These are phyloP conservation scores for Hydrangea macrophylla DNA, from an alignment of 148 eudicot species.

Conservation along the genomic window DNA sequence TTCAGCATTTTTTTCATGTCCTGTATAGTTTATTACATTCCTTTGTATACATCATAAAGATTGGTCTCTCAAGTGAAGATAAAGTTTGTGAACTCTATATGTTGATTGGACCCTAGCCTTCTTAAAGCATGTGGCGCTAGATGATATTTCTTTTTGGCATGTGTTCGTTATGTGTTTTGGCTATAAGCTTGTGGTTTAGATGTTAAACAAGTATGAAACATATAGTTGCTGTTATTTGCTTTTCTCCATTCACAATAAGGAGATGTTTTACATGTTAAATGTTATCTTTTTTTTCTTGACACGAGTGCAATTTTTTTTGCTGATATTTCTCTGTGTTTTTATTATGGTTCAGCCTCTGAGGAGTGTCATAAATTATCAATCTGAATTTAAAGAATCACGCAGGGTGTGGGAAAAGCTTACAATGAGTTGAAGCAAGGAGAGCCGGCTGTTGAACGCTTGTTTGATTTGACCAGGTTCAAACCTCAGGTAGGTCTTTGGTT, in stretches of 20 bases:
- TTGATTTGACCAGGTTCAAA: conserved; percentile 63
- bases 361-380: conserved; percentile 22
- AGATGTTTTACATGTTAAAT: neutral
- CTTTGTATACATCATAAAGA: too few relatives aligned
- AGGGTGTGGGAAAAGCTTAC: conserved; percentile 96
- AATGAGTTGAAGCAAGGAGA: conserved; percentile 97
- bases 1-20: too few relatives aligned
- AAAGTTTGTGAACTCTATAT: too few relatives aligned
- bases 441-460: conserved; percentile 89
- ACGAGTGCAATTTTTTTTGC: conserved; percentile 5
- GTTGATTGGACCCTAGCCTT: neutral
- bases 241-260: neutral
- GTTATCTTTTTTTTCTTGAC: conserved; percentile 2
- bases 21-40: too few relatives aligned
- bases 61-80: too few relatives aligned
- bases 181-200: too few relatives aligned
- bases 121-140: neutral
- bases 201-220: neutral
- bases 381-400: conserved; percentile 43
- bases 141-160: too few relatives aligned
- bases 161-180: too few relatives aligned
- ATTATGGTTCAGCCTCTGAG: conserved; percentile 27
- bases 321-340: conserved; percentile 12
- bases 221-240: neutral
- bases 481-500: conserved; percentile 45